Conservation (phyloP, 2,329 filamentous ascomycete species). For the Epichloe hybrida region DNA sequence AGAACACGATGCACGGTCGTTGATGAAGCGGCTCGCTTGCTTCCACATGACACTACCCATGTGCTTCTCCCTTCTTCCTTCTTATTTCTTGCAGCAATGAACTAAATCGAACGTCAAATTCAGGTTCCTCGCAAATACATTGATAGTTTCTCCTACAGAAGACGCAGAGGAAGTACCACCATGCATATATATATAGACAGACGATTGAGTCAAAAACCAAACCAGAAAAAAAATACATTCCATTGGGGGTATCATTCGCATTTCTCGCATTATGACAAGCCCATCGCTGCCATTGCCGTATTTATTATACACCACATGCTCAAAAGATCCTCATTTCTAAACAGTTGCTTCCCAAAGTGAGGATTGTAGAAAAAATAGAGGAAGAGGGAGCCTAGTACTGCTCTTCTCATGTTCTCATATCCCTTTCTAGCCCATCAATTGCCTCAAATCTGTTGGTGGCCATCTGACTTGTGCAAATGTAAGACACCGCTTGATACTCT, state of each 20-base stretch:
- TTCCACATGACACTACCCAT: too few species aligned
- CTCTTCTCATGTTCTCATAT: not conserved
- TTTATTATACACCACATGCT: not conserved
- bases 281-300: not conserved
- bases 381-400: too few species aligned
- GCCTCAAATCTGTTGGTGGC: constrained; percentile 83
- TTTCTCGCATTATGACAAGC: not conserved
- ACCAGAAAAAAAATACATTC: not conserved
- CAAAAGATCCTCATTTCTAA: not conserved
- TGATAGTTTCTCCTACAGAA: not conserved
- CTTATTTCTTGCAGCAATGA: too few species aligned
- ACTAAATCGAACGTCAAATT: too few species aligned
- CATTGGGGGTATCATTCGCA: not conserved
- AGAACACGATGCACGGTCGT: too few species aligned
- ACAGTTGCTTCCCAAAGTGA: too few species aligned
- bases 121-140: too few species aligned
- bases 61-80: too few species aligned
- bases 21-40: too few species aligned
- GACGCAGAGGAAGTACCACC: not conserved
- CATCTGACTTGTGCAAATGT: constrained; percentile 95
- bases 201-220: not conserved
- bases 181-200: not conserved
- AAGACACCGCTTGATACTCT: constrained; percentile 93
- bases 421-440: constrained; percentile 63
- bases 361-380: too few species aligned